Conservation (phyloP, 768 basidiomycete genomes). For the Sporobolomyces phaffii region DNA sequence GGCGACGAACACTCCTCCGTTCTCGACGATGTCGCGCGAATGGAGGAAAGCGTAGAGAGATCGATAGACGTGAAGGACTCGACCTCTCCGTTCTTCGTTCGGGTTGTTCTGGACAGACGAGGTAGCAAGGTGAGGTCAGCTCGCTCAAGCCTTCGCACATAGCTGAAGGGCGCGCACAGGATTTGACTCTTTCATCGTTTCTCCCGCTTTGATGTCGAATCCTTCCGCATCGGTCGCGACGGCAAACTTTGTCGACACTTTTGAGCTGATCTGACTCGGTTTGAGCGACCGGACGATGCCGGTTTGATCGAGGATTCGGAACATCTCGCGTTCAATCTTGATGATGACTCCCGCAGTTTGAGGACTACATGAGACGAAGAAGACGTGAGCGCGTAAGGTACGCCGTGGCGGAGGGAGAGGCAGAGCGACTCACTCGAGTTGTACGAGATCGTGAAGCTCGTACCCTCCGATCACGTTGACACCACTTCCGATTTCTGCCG, state of each 20-base stretch:
- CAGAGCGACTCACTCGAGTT: constrained; percentile 72
- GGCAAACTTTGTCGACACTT: constrained; percentile 73
- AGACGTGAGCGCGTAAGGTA: no score
- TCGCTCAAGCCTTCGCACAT: background rate
- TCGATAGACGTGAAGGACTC: constrained; percentile 87
- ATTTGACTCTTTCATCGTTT: constrained; percentile 86
- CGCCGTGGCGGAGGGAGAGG: no score
- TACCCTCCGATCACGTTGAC: constrained; percentile 86
- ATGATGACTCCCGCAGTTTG: constrained; percentile 95
- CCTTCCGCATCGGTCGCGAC: constrained; percentile 86
- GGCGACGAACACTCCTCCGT: constrained; percentile 90
- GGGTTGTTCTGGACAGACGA: constrained; percentile 30
- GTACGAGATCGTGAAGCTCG: constrained; percentile 91
- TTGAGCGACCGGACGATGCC: constrained; percentile 81
- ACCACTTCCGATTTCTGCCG: constrained; percentile 90
- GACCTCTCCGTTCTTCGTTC: constrained; percentile 67
- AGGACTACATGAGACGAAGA: no score
- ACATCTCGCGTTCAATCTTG: constrained; percentile 90
- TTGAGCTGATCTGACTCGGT: constrained; percentile 81
- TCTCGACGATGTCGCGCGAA: constrained; percentile 81
- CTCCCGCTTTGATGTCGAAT: constrained; percentile 75
- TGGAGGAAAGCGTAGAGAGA: constrained; percentile 90
- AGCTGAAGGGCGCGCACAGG: constrained; percentile 54
- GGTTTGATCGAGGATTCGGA: constrained; percentile 92
- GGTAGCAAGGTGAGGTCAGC: no score